A percentile compares a stretch with the other conserved stretches of the same genome.
phyloP scores from a whole-genome alignment of 305 asterid species.

The Caryopteris hybrid region DNA sequence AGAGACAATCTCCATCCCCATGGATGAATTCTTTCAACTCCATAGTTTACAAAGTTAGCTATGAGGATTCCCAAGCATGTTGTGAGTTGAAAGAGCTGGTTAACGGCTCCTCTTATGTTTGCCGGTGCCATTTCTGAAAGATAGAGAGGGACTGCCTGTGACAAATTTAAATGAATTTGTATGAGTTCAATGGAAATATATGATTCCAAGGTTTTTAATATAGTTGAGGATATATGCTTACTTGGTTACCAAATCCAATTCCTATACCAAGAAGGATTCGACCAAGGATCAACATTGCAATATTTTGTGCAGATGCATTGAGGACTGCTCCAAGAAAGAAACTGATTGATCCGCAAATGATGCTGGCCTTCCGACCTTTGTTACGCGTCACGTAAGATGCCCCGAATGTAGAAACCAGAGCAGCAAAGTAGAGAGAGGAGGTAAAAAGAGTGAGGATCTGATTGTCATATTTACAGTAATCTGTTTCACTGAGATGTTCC shows the following conservation, averaged over 20 bases:
- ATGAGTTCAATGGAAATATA: neutral
- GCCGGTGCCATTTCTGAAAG: constrained; percentile 92
- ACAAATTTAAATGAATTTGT: no score
- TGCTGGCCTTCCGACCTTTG: constrained; percentile 61
- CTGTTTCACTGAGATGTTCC: constrained; percentile 37
- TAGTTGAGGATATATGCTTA: constrained; percentile 22
- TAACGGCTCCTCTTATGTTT: constrained; percentile 63
- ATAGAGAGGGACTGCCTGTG: constrained; percentile 45
- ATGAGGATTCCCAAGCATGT: constrained; percentile 17
- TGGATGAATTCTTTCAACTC: constrained; percentile 52
- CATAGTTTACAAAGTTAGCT: constrained; percentile 40
- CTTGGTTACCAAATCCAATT: constrained; percentile 85
- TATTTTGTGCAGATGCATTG: constrained; percentile 60
- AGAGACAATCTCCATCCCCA: constrained; percentile 87
- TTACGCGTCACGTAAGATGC: constrained; percentile 60
- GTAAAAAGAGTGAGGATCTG: constrained; percentile 59
- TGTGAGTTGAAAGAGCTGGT: constrained; percentile 38
- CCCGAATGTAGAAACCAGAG: constrained; percentile 57
- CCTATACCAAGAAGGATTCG: constrained; percentile 71
- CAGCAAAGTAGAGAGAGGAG: constrained; percentile 72
- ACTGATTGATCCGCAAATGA: constrained; percentile 63
- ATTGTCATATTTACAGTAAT: constrained; percentile 22
- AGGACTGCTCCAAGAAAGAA: constrained; percentile 63
- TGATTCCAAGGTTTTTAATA: neutral
- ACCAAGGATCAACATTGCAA: constrained; percentile 65